Conservation (phyloP, 2,329 filamentous ascomycete species). For the Incumbomyces lentus region DNA sequence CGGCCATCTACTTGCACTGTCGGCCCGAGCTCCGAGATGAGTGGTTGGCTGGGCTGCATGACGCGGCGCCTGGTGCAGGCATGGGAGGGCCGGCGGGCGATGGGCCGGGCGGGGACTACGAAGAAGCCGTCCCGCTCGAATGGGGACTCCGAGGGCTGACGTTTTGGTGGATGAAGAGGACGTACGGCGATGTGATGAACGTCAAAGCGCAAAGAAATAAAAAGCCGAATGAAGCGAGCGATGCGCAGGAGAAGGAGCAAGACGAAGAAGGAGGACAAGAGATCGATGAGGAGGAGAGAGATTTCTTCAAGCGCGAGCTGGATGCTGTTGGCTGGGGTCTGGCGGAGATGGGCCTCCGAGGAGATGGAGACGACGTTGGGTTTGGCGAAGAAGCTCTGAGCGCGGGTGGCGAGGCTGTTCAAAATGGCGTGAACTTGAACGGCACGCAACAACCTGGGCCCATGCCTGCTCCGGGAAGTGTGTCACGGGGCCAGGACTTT, state of each 20-base stretch:
- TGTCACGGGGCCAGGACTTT: conserved; percentile 1
- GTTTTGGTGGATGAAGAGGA: conserved; percentile 83
- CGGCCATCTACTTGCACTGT: conserved; percentile 88
- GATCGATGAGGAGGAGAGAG: conserved; percentile 60
- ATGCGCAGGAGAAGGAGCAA: conserved; percentile 12
- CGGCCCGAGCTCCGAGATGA: conserved; percentile 87
- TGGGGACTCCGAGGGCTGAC: conserved; percentile 81
- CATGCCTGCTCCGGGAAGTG: neutral
- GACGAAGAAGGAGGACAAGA: conserved; percentile 34
- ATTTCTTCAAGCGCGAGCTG: conserved; percentile 69
- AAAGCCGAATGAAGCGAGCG: conserved; percentile 29
- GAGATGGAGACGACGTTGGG: conserved; percentile 15
- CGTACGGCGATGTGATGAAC: conserved; percentile 70
- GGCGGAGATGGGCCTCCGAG: conserved; percentile 17
- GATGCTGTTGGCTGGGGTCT: conserved; percentile 55
- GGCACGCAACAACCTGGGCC: neutral
- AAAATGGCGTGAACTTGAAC: conserved; percentile 5
- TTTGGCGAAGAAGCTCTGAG: conserved; percentile 20
- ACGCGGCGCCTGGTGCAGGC: conserved; percentile 7
- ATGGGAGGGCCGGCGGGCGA: conserved; percentile 86
- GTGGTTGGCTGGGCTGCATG: conserved; percentile 24
- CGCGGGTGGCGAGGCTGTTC: neutral
- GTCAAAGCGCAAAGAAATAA: conserved; percentile 22
- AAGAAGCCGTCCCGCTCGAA: conserved; percentile 83
- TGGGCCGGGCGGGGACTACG: conserved; percentile 66